A percentile compares a stretch with the other conserved stretches of the same genome.
phyloP scores from a whole-genome alignment of 1,284 basidiomycete species.

The Apiotrichum gracile region DNA sequence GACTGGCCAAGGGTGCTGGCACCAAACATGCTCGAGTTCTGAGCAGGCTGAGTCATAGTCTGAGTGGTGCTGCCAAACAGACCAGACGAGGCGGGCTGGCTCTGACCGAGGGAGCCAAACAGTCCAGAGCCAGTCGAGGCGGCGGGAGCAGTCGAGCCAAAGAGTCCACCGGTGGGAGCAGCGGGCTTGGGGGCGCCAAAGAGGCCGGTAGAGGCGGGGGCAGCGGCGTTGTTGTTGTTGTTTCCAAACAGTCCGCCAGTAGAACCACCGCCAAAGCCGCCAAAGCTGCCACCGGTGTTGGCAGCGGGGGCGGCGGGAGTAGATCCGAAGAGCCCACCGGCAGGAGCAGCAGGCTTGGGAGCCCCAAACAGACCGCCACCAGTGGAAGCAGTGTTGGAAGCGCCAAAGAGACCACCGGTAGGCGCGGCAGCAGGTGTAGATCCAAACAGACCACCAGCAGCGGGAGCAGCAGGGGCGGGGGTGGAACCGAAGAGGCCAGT shows the following conservation, averaged over 20 bases:
- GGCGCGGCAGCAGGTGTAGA: constrained; percentile 14
- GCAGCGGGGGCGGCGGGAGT: constrained; percentile 21
- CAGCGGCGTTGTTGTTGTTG: background rate
- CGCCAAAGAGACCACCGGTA: constrained; percentile 48
- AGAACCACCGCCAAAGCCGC: constrained; percentile 31
- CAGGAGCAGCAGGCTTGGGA: constrained; percentile 34
- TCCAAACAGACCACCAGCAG: constrained; percentile 53
- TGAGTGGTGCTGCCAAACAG: constrained; percentile 48
- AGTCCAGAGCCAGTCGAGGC: constrained; percentile 38
- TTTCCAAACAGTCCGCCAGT: constrained; percentile 25
- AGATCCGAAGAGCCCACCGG: constrained; percentile 47
- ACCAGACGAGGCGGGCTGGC: constrained; percentile 26
- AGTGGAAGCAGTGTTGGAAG: constrained; percentile 20
- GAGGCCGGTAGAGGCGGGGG: constrained; percentile 16
- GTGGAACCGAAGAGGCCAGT: constrained; percentile 43
- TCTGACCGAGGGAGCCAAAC: constrained; percentile 46
- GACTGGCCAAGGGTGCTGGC: constrained; percentile 28
- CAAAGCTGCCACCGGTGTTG: constrained; percentile 14
- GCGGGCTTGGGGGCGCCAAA: constrained; percentile 16
- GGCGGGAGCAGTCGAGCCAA: constrained; percentile 21
- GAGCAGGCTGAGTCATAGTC: constrained; percentile 12
- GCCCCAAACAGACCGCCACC: constrained; percentile 53
- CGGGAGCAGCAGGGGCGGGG: constrained; percentile 21
- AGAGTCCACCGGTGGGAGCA: constrained; percentile 23
- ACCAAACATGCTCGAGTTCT: constrained; percentile 15